These are phyloP conservation scores for Voacanga thouarsii DNA, from an alignment of 257 asterid species.

Conservation along the genomic window DNA sequence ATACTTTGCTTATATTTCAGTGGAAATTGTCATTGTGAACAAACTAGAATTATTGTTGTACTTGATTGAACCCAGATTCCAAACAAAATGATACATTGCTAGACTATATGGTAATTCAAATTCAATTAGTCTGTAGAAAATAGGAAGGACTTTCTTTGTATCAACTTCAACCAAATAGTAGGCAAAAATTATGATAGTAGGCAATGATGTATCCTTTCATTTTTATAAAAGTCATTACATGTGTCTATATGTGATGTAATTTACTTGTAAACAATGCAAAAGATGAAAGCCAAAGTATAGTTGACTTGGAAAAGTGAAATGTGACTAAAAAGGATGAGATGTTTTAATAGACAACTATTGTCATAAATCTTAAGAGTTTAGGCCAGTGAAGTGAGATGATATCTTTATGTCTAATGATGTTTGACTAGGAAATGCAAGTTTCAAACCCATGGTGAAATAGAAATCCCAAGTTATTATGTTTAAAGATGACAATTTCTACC, in stretches of 20 bases:
- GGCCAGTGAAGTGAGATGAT: background rate
- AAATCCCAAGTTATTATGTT: no score
- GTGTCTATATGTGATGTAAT: background rate
- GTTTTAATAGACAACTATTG: background rate
- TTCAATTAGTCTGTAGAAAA: no score
- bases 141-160: no score
- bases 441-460: background rate
- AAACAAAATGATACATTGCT: no score
- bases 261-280: background rate
- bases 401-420: background rate
- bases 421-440: background rate
- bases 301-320: background rate
- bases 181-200: no score
- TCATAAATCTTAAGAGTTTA: background rate
- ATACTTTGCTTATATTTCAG: no score
- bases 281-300: background rate
- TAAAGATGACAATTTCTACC: background rate
- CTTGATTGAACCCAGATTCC: no score
- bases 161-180: no score
- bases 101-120: no score
- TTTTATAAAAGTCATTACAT: background rate
- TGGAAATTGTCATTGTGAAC: no score
- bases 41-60: no score
- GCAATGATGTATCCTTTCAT: conserved; percentile 1
- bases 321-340: no score